A percentile compares a stretch with the other conserved stretches of the same genome.
These are phyloP conservation scores for Rhizopus microsporus DNA, from an alignment of 371 early-diverging fungal species.

Conservation along the genomic window DNA sequence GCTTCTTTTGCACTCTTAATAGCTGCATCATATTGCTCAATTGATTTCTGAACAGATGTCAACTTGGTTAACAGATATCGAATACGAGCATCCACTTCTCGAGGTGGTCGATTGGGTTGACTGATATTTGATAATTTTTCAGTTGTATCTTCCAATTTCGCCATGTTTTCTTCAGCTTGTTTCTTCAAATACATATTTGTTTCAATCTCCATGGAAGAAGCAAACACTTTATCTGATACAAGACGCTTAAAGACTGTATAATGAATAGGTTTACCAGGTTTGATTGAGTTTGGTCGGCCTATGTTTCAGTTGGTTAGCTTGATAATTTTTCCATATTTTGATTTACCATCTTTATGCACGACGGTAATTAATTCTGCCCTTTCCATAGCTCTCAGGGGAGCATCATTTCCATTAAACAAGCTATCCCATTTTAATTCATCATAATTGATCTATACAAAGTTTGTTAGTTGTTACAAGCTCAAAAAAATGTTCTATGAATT, in stretches of 20 bases:
- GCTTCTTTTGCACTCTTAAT: conserved; percentile 49
- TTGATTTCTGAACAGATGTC: conserved; percentile 48
- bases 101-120: conserved; percentile 47
- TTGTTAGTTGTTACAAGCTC: not conserved
- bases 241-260: conserved; percentile 77
- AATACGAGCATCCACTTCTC: conserved; percentile 58
- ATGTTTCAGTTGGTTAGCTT: not conserved
- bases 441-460: conserved; percentile 57
- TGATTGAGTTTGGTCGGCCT: conserved; percentile 78
- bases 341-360: conserved; percentile 69
- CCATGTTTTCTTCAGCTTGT: conserved; percentile 68
- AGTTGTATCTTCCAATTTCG: conserved; percentile 75
- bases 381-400: conserved; percentile 81
- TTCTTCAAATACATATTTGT: conserved; percentile 67
- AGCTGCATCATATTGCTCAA: conserved; percentile 56
- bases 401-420: conserved; percentile 79
- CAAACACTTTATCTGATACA: conserved; percentile 65
- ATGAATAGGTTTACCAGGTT: conserved; percentile 84
- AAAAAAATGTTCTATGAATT: conserved; percentile 12
- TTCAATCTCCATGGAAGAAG: conserved; percentile 80
- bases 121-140: conserved; percentile 46
- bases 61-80: conserved; percentile 59
- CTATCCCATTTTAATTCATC: conserved; percentile 78
- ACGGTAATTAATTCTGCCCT: conserved; percentile 82
- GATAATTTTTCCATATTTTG: not conserved